Evolutionary conservation across 306 rosid species (phyloP).

Genomic region (Albizia julibrissin): DNA sequence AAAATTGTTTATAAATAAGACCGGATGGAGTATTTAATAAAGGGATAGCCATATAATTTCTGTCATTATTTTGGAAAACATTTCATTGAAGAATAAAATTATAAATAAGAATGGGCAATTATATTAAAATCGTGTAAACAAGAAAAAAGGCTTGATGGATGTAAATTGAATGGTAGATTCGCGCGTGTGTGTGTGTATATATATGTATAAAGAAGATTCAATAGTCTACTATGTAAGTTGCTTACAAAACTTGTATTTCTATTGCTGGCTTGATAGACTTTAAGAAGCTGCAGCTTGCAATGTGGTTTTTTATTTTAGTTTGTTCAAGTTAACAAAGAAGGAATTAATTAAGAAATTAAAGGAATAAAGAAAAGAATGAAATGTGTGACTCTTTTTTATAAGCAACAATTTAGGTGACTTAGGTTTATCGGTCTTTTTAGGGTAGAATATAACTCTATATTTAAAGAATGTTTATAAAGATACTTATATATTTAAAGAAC

Average conservation of each 20-base stretch:
- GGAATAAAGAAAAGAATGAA: neutral
- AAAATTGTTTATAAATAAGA: too few relatives aligned
- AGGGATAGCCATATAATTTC: neutral
- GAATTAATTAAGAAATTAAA: neutral
- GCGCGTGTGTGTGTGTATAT: too few relatives aligned
- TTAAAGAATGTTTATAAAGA: too few relatives aligned
- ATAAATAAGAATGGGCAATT: too few relatives aligned
- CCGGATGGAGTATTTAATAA: too few relatives aligned
- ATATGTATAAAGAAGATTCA: neutral
- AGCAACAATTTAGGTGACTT: too few relatives aligned
- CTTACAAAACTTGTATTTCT: neutral
- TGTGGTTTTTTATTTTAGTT: neutral
- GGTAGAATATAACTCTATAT: too few relatives aligned
- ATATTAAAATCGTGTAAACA: too few relatives aligned
- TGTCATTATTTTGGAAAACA: neutral
- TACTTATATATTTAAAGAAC: too few relatives aligned
- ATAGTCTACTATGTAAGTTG: neutral
- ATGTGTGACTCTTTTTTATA: too few relatives aligned
- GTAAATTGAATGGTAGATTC: neutral
- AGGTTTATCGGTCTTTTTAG: too few relatives aligned
- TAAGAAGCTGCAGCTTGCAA: neutral
- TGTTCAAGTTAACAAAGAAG: neutral
- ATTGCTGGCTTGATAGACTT: neutral
- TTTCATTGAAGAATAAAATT: neutral
- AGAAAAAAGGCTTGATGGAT: neutral